Evolutionary conservation across 192 early-diverging fungal species (phyloP), one percentile per base, ranked within the genome.

Genomic region (Funneliformis geosporum): DNA sequence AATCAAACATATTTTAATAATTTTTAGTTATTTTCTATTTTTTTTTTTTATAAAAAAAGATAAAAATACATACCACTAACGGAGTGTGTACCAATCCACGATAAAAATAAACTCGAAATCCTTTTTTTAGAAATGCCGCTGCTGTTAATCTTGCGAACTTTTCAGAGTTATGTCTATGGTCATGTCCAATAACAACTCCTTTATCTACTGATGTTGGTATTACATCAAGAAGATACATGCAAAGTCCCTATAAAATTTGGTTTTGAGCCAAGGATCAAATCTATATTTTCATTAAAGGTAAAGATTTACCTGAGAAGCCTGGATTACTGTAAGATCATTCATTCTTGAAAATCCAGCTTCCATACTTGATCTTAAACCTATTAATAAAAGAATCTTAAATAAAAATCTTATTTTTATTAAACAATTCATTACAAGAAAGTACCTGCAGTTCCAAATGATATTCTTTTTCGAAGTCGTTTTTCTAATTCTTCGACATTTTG

Each of bases 261-360:
- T 21, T 23, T 64, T 38, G 67, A 43, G 21, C 11, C n/a, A 73
- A 75, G 50, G 28, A 76, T n/a, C 5, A 27, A 27, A 10, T 60
- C 0, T 61, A 25, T 71, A 65, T 39, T 75, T 40, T 2, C 42
- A 68, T 67, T 18, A 28, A 50, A 64, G 2, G 21, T n/a, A 82
- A 38, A n/a, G 40, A 73, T 11, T 18, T 73, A 85, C 91, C 88
- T 98, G 97, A 11, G 94, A 91, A 25, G 97, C 95, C 80, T 96
- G 94, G 73, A 97, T 94, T 40, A 98, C 96, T 0, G 96, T 97
- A 78, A 97, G 83, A 78, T 93, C 90, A 84, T 98, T 98, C 91
- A 98, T 96, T 42, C 95, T 85, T 44, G 95, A 88, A 86, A 95
- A 98, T 27, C 97, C 97, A 72, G 96, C 93, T 78, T 94, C 94